Conservation (phyloP, 176 grass and related monocot species). For the Hordeum vulgare region MorexV3_pseudomolecules_assembly NC_058521.1:518587056-518587555, state of each 20-base stretch:
- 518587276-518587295: constrained; percentile 99
- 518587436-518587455: constrained; percentile 94
- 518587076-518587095: background rate
- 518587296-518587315: constrained; percentile 81
- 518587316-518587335: constrained; percentile 93
- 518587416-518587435: constrained; percentile 88
- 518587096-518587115: background rate
- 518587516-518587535: constrained; percentile 88
- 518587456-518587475: constrained; percentile 80
- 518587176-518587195: constrained; percentile 95
- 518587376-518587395: constrained; percentile 74
- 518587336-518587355: constrained; percentile 95
- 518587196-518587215: constrained; percentile 66
- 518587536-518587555: constrained; percentile 85
- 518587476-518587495: constrained; percentile 71
- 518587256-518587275: constrained; percentile 68
- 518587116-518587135: background rate
- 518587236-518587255: constrained; percentile 88
- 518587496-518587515: constrained; percentile 90
- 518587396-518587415: constrained; percentile 88
- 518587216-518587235: constrained; percentile 82
- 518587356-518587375: constrained; percentile 88
- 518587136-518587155: constrained; percentile 22
- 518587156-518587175: constrained; percentile 97
- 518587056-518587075: background rate